Conservation (phyloP, 805 yeast species). For the Brettanomyces bruxellensis region DNA sequence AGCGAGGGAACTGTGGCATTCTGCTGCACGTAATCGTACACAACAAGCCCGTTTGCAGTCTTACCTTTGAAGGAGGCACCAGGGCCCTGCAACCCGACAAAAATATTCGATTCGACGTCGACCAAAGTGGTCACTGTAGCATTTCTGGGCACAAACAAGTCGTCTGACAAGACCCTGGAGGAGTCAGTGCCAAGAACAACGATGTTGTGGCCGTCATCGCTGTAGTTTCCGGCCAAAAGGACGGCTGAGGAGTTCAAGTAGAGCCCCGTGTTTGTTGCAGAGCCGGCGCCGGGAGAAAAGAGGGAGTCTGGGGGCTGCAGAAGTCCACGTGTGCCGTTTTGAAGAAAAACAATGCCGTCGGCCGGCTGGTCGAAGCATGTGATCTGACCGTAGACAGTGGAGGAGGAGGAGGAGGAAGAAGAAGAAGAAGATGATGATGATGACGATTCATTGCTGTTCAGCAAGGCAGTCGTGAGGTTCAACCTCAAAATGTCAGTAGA, state of each 20-base stretch:
- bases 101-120: slow-evolving; percentile 30
- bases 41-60: slow-evolving; percentile 35
- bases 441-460: too few species aligned
- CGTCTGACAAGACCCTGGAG: slow-evolving; percentile 1
- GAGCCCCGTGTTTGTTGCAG: slow-evolving; percentile 21
- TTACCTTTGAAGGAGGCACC: slow-evolving; percentile 14
- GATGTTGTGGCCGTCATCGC: slow-evolving; percentile 3
- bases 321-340: slow-evolving; percentile 1
- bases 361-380: slow-evolving; percentile 12
- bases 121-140: slow-evolving; percentile 21
- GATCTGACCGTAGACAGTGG: slow-evolving; percentile 14
- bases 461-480: slow-evolving; percentile 8
- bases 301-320: background rate
- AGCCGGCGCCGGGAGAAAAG: background rate
- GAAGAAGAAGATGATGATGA: too few species aligned
- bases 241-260: slow-evolving; percentile 41
- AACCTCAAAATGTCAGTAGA: slow-evolving; percentile 21
- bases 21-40: slow-evolving; percentile 34
- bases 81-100: slow-evolving; percentile 37
- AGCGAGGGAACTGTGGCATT: slow-evolving; percentile 18
- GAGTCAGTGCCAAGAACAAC: slow-evolving; percentile 4
- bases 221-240: slow-evolving; percentile 24
- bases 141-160: slow-evolving; percentile 12
- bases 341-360: slow-evolving; percentile 9
- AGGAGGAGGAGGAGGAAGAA: background rate